Conservation (phyloP, 2,329 filamentous ascomycete species). For the Sporothrix pallida region DNA sequence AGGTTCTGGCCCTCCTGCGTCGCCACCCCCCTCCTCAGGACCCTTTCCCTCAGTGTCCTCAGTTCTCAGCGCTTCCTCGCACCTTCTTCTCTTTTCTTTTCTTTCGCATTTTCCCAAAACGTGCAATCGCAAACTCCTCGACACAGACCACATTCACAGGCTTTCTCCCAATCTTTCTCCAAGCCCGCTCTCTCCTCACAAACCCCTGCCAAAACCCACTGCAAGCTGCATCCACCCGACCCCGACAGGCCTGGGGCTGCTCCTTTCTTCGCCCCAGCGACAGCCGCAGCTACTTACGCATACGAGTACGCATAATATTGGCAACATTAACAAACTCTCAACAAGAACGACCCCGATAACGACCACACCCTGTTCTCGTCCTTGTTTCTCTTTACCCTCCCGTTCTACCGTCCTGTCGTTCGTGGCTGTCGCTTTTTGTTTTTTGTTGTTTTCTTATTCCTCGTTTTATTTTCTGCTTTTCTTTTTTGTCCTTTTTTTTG, state of each 20-base stretch:
- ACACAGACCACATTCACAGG: not conserved
- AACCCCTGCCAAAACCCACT: constrained; percentile 19
- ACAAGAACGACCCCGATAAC: not conserved
- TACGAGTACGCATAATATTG: constrained; percentile 9
- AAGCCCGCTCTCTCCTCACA: not conserved
- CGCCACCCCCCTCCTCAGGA: not conserved
- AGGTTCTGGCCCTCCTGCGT: constrained; percentile 31
- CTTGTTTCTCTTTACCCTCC: not conserved
- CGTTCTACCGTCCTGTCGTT: not conserved
- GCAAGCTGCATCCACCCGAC: constrained; percentile 12
- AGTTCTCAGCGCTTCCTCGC: no score
- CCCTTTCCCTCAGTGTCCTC: not conserved
- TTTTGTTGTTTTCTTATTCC: not conserved
- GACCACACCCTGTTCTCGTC: not conserved
- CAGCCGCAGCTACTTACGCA: constrained; percentile 14
- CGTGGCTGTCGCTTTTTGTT: not conserved
- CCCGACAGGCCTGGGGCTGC: not conserved
- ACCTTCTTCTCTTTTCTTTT: not conserved
- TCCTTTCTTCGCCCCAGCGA: constrained; percentile 30
- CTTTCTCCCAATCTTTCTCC: not conserved
- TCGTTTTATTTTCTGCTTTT: not conserved
- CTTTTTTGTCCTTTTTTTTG: not conserved
- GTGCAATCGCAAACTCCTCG: not conserved
- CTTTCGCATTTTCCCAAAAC: not conserved
- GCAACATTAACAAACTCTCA: no score